Evolutionary conservation across 176 grass and related monocot species (phyloP).

Genomic region (Olyra latifolia): DNA sequence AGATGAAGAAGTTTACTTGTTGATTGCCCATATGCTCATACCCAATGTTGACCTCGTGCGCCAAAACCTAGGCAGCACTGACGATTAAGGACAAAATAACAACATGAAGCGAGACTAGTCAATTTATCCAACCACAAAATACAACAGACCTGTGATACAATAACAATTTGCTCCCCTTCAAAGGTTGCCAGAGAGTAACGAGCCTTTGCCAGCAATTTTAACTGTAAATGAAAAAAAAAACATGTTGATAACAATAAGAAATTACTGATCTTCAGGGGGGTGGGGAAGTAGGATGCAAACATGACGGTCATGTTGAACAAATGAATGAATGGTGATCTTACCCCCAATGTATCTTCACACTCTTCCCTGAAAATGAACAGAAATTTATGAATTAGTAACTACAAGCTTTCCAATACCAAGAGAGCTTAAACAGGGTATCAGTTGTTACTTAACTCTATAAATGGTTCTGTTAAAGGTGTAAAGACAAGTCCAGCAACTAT

Average conservation of each 20-base stretch:
- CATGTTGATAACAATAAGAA: slow-evolving; percentile 20
- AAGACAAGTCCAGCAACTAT: slow-evolving; percentile 97
- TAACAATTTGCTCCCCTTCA: slow-evolving; percentile 85
- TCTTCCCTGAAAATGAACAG: slow-evolving; percentile 73
- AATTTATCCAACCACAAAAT: neutral
- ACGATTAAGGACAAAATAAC: slow-evolving; percentile 5
- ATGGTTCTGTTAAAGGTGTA: slow-evolving; percentile 89
- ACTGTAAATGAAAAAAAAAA: slow-evolving; percentile 44
- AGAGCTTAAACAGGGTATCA: slow-evolving; percentile 11
- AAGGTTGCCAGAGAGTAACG: slow-evolving; percentile 89
- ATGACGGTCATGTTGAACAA: slow-evolving; percentile 7
- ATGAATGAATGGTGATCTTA: slow-evolving; percentile 47
- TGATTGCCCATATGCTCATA: slow-evolving; percentile 94
- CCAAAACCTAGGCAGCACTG: slow-evolving; percentile 56
- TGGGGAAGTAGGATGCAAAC: slow-evolving; percentile 29
- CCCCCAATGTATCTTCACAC: slow-evolving; percentile 86
- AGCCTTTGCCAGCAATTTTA: slow-evolving; percentile 92
- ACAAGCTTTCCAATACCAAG: slow-evolving; percentile 29
- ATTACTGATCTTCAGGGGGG: neutral
- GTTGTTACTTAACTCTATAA: slow-evolving; percentile 86
- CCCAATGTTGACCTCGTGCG: slow-evolving; percentile 82
- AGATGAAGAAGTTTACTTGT: slow-evolving; percentile 55
- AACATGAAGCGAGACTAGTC: neutral
- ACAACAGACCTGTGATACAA: slow-evolving; percentile 82
- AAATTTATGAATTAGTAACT: slow-evolving; percentile 27